Percentiles rank a stretch among this genome's conserved stretches.
Conservation (phyloP, 2,329 filamentous ascomycete species). For the Taxawa tesnikishii region DNA sequence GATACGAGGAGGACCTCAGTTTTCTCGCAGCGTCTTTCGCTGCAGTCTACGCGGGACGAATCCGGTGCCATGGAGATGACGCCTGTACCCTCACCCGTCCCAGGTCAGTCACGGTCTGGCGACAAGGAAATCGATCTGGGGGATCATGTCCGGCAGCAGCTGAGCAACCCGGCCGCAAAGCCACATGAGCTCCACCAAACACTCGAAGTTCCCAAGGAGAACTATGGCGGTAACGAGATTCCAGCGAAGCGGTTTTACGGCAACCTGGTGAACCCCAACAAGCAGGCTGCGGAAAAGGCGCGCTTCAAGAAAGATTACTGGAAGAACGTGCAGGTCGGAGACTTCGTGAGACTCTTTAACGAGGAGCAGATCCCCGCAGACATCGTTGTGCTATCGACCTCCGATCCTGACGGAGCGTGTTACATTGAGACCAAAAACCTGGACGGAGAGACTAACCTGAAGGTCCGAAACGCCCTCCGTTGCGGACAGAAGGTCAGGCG, state of each 20-base stretch:
- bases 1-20: constrained; percentile 50
- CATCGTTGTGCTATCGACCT: constrained; percentile 82
- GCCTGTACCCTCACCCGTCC: constrained; percentile 72
- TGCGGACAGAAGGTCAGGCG: constrained; percentile 74
- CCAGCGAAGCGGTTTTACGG: constrained; percentile 44
- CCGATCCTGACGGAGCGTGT: constrained; percentile 85
- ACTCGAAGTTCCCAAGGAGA: constrained; percentile 16
- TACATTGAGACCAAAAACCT: constrained; percentile 98
- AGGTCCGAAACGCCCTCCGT: constrained; percentile 82
- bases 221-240: constrained; percentile 29
- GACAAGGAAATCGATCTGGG: constrained; percentile 16
- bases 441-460: constrained; percentile 95
- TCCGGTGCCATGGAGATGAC: constrained; percentile 84
- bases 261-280: constrained; percentile 61
- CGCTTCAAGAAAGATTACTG: constrained; percentile 87
- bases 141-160: constrained; percentile 4
- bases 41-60: constrained; percentile 30
- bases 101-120: constrained; percentile 35
- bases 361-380: constrained; percentile 93
- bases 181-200: constrained; percentile 12
- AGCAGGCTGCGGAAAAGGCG: constrained; percentile 54
- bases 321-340: constrained; percentile 91
- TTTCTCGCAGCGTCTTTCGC: constrained; percentile 39
- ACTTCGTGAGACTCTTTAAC: constrained; percentile 93
- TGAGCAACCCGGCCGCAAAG: constrained; percentile 10